Conservation (phyloP, 2,329 filamentous ascomycete genomes). For the Didymella pinodella region DNA sequence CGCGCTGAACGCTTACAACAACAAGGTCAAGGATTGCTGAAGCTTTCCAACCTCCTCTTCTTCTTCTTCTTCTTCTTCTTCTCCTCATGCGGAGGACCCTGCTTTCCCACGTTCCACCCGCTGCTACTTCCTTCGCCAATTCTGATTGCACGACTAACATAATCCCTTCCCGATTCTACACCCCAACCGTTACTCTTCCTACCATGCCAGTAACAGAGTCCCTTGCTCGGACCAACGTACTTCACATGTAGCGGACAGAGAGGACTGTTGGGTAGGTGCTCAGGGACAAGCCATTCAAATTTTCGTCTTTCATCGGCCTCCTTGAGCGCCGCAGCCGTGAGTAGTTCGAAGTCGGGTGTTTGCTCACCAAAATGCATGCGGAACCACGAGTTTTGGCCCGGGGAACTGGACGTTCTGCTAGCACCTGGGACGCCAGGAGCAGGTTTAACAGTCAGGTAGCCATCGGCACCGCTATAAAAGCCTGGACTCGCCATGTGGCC, state of each 20-base stretch:
- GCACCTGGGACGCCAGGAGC: neutral
- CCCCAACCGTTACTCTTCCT: constrained; percentile 20
- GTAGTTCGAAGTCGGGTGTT: constrained; percentile 11
- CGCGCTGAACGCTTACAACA: neutral
- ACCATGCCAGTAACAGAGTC: constrained; percentile 55
- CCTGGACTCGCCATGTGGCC: constrained; percentile 3
- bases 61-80: constrained; percentile 28
- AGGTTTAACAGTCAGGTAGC: constrained; percentile 22
- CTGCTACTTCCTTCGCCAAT: constrained; percentile 5
- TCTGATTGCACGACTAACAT: constrained; percentile 6
- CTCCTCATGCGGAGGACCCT: constrained; percentile 6
- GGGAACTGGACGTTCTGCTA: neutral
- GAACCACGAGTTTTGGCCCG: constrained; percentile 26
- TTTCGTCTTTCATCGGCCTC: constrained; percentile 40
- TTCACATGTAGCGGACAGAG: constrained; percentile 54
- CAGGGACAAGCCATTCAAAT: constrained; percentile 54
- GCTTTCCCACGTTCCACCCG: constrained; percentile 16
- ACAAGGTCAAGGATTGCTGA: constrained; percentile 16
- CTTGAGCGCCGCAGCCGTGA: constrained; percentile 19
- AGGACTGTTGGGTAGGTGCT: constrained; percentile 55
- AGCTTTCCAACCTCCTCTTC: constrained; percentile 31
- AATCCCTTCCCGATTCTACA: constrained; percentile 2
- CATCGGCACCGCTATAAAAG: constrained; percentile 12
- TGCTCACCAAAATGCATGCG: constrained; percentile 18
- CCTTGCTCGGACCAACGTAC: constrained; percentile 50